Evolutionary conservation across 164 flowering plant species (phyloP).

Genomic region (Stephania yunnanensis): DNA sequence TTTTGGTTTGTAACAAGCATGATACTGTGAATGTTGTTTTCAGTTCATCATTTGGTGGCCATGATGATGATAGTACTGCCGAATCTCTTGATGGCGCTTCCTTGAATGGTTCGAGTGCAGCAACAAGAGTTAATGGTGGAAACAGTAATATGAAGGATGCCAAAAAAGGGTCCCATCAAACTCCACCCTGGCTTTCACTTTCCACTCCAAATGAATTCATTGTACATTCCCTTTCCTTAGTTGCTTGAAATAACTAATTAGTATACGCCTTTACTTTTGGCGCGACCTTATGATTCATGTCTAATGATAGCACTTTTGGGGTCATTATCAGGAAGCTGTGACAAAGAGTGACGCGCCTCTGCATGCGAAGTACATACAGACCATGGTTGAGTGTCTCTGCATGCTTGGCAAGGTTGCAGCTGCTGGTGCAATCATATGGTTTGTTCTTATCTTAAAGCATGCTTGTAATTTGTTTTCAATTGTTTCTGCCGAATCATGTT

Average conservation of each 20-base stretch:
- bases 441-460: conserved; percentile 16
- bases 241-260: neutral
- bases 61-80: conserved; percentile 59
- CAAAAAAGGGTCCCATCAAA: conserved; percentile 41
- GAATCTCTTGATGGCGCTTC: conserved; percentile 47
- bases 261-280: conserved; percentile 2
- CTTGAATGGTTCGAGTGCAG: conserved; percentile 37
- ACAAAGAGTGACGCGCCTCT: conserved; percentile 84
- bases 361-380: conserved; percentile 88
- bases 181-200: conserved; percentile 79
- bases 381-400: conserved; percentile 93
- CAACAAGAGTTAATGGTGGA: conserved; percentile 42
- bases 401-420: conserved; percentile 98
- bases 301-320: neutral
- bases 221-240: conserved; percentile 30
- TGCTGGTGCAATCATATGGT: conserved; percentile 97
- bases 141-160: conserved; percentile 43
- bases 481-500: neutral
- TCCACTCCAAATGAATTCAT: conserved; percentile 92
- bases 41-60: conserved; percentile 86
- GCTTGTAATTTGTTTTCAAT: neutral
- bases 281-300: neutral
- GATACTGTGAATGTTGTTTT: conserved; percentile 7
- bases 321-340: conserved; percentile 60
- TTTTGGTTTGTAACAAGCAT: neutral